phyloP scores from a whole-genome alignment of 2,329 filamentous ascomycete genomes.

The Verticillium nubilum region DNA sequence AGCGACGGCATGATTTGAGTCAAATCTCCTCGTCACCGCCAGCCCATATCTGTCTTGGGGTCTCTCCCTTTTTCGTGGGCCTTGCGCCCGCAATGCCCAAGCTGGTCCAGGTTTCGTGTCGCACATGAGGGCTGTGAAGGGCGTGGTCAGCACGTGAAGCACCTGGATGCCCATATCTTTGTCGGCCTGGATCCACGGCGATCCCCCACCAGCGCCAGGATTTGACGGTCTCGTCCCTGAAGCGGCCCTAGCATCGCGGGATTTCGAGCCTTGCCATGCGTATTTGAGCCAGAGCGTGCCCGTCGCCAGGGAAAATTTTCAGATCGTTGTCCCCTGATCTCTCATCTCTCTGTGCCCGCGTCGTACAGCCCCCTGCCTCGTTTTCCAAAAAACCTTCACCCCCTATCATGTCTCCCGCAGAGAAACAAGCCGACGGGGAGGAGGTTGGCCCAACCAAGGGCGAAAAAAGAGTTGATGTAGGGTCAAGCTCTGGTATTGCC shows the following conservation, averaged over 20 bases:
- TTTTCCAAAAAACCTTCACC: background rate
- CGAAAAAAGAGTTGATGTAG: constrained; percentile 1
- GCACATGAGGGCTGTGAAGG: background rate
- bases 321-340: background rate
- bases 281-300: background rate
- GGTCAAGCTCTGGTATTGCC: constrained; percentile 9
- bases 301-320: background rate
- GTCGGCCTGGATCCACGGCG: background rate
- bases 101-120: background rate
- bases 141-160: background rate
- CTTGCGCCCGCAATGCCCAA: background rate
- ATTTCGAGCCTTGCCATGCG: background rate
- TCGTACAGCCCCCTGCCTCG: background rate
- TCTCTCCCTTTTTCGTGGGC: background rate
- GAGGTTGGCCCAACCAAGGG: background rate
- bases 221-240: background rate
- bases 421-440: background rate
- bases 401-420: background rate
- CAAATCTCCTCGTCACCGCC: background rate
- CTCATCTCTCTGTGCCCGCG: background rate
- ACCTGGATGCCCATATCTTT: background rate
- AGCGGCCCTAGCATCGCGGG: background rate
- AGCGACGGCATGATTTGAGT: background rate
- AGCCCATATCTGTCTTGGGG: background rate
- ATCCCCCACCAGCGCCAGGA: background rate